A percentile compares a stretch with the other conserved stretches of the same genome.
Evolutionary conservation across 208 protist genomes (phyloP).

Genomic region (Trypanosoma avium): DNA sequence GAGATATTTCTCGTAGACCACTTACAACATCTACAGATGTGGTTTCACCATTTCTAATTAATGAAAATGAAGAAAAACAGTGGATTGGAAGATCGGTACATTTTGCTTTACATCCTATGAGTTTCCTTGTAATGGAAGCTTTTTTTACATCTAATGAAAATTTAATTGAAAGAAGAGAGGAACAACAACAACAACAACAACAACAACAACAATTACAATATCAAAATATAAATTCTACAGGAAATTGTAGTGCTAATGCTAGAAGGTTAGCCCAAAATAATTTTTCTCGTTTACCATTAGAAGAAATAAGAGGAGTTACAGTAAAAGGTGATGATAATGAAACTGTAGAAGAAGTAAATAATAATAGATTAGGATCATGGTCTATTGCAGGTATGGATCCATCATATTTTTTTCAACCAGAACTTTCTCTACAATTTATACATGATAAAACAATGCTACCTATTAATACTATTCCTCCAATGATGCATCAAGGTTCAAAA

Average conservation of each 20-base stretch:
- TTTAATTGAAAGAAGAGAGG: not conserved
- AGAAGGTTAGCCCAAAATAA: not conserved
- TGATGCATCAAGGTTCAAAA: slow-evolving; percentile 3
- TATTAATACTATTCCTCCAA: slow-evolving; percentile 8
- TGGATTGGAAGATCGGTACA: slow-evolving; percentile 9
- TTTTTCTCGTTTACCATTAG: not conserved
- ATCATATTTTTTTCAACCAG: slow-evolving; percentile 19
- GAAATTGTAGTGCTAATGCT: not conserved
- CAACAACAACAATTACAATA: too few relatives aligned
- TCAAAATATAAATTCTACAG: not conserved
- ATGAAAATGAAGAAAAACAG: not conserved
- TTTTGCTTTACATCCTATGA: slow-evolving; percentile 13
- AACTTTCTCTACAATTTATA: slow-evolving; percentile 14
- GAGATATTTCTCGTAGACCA: not conserved
- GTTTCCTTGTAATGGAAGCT: slow-evolving; percentile 18
- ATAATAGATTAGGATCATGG: slow-evolving; percentile 6
- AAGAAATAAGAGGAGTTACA: not conserved
- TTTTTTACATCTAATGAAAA: not conserved
- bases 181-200: not conserved
- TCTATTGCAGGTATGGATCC: slow-evolving; percentile 10
- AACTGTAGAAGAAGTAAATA: not conserved
- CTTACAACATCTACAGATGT: not conserved
- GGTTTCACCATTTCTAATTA: not conserved
- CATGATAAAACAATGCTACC: not conserved
- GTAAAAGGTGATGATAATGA: not conserved